These are phyloP conservation scores for Lasiosphaeria ovina DNA, from an alignment of 495 filamentous ascomycete species.

Conservation along the genomic window DNA sequence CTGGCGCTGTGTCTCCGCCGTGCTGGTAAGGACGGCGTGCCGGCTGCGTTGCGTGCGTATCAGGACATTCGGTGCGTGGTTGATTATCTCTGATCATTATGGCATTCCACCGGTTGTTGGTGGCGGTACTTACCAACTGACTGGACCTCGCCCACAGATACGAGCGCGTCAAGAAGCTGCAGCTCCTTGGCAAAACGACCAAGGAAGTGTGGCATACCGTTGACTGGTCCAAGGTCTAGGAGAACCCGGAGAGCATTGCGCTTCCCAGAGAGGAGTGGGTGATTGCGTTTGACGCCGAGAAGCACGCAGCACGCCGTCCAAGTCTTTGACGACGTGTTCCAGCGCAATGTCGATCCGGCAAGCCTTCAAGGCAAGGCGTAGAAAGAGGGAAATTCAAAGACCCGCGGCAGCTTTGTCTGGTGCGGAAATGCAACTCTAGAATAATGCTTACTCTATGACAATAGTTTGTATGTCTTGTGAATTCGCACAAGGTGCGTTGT, in stretches of 20 bases:
- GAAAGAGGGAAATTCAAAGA: too few species aligned
- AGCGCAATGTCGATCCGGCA: constrained; percentile 2
- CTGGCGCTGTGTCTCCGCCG: constrained; percentile 57
- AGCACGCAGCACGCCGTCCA: constrained; percentile 55
- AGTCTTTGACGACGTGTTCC: constrained; percentile 44
- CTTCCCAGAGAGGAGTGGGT: constrained; percentile 59
- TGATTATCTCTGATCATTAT: background rate
- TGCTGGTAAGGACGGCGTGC: constrained; percentile 52
- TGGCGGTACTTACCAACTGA: constrained; percentile 5
- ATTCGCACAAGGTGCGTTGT: too few species aligned
- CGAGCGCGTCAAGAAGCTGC: constrained; percentile 44
- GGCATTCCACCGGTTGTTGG: background rate
- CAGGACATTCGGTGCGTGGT: constrained; percentile 44
- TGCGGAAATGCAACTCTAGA: too few species aligned
- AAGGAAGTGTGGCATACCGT: constrained; percentile 57
- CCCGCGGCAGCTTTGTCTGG: too few species aligned
- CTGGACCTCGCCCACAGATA: constrained; percentile 32
- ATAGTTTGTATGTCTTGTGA: too few species aligned
- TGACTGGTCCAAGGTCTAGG: constrained; percentile 51
- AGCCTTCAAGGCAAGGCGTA: too few species aligned
- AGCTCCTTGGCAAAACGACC: constrained; percentile 54
- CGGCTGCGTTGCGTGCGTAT: constrained; percentile 44
- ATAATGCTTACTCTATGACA: too few species aligned
- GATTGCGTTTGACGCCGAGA: constrained; percentile 53
- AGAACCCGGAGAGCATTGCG: constrained; percentile 51